Percentiles rank a stretch among this genome's conserved stretches.
These are phyloP conservation scores for Drechslera avenae DNA, from an alignment of 2,329 filamentous ascomycete genomes.

Conservation along the genomic window DNA sequence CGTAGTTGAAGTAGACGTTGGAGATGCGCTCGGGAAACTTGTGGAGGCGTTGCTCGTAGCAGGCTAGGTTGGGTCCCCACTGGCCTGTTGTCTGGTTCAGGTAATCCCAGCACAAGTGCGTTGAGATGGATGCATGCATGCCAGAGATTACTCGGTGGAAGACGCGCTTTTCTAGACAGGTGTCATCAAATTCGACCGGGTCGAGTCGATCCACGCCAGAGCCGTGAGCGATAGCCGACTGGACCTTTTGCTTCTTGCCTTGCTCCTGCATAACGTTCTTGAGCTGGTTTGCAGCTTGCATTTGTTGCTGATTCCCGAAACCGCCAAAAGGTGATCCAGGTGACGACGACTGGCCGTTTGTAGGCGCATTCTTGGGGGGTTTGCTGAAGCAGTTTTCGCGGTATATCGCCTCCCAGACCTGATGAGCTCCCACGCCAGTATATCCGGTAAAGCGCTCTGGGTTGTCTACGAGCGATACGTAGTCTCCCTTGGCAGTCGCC, in stretches of 20 bases:
- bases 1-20: conserved; percentile 99
- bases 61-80: conserved; percentile 89
- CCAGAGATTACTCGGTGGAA: conserved; percentile 95
- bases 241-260: conserved; percentile 65
- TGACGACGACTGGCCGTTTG: conserved; percentile 40
- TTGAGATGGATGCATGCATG: conserved; percentile 97
- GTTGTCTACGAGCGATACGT: conserved; percentile 91
- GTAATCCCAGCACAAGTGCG: conserved; percentile 94
- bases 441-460: conserved; percentile 97
- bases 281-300: conserved; percentile 65
- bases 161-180: conserved; percentile 97
- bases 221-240: conserved; percentile 58
- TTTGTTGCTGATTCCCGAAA: conserved; percentile 51
- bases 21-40: conserved; percentile 86
- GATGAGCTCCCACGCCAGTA: conserved; percentile 77
- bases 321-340: conserved; percentile 50
- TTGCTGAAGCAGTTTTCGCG: conserved; percentile 91
- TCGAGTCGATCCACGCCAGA: conserved; percentile 65
- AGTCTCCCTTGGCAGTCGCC: conserved; percentile 85
- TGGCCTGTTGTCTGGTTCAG: conserved; percentile 92
- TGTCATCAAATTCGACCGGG: conserved; percentile 79
- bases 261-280: conserved; percentile 65
- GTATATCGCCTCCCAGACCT: conserved; percentile 97
- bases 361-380: conserved; percentile 41
- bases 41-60: conserved; percentile 87